Percentiles rank a stretch among this genome's conserved stretches.
Conservation (phyloP, 2,329 filamentous ascomycete species). For the Penicillium sp. region DNA sequence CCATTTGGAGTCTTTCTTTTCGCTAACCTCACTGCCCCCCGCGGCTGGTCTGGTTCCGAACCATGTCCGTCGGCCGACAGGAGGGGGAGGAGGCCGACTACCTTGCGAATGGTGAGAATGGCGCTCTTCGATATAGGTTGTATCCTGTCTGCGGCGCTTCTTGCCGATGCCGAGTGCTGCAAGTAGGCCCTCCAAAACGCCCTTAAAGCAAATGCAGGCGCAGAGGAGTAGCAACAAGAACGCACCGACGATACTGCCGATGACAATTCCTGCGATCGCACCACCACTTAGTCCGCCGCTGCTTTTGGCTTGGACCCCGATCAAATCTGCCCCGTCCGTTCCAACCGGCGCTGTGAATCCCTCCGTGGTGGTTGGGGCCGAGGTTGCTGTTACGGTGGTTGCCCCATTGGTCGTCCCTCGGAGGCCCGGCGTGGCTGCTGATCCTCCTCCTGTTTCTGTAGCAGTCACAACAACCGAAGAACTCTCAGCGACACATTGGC, state of each 20-base stretch:
- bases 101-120: conserved; percentile 36
- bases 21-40: conserved; percentile 27
- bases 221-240: conserved; percentile 47
- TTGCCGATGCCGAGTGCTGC: conserved; percentile 43
- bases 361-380: conserved; percentile 43
- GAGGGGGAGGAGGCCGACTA: conserved; percentile 27
- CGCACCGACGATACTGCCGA: conserved; percentile 47
- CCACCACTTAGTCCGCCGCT: conserved; percentile 47
- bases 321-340: conserved; percentile 41
- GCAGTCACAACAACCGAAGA: conserved; percentile 41
- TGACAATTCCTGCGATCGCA: conserved; percentile 53
- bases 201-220: conserved; percentile 44
- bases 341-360: conserved; percentile 47
- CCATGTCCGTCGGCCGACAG: conserved; percentile 35
- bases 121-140: conserved; percentile 42
- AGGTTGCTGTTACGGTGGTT: conserved; percentile 45
- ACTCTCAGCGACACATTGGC: conserved; percentile 42
- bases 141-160: conserved; percentile 38
- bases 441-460: conserved; percentile 18
- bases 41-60: conserved; percentile 41
- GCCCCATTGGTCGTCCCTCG: conserved; percentile 46
- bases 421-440: conserved; percentile 37
- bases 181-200: conserved; percentile 40
- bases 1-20: conserved; percentile 38
- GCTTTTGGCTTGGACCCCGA: conserved; percentile 31